Evolutionary conservation across 352 stramenopile genomes (phyloP).

Genomic region (Ophiocytium majus): DNA sequence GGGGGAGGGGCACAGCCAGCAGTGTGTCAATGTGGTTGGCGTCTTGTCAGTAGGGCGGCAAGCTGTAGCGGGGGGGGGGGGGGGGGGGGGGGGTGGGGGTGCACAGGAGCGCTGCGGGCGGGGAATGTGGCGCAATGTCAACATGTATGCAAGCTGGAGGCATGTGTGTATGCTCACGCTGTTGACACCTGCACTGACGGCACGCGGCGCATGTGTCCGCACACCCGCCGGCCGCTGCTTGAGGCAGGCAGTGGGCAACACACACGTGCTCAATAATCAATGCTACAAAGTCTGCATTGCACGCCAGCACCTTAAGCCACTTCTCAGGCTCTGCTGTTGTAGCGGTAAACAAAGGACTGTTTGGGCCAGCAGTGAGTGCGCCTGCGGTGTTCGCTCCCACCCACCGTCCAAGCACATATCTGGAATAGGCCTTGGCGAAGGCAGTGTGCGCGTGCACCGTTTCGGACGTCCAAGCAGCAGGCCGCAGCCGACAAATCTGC

Average conservation of each 20-base stretch:
- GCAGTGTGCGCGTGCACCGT: slow-evolving; percentile 24
- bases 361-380: neutral
- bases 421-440: slow-evolving; percentile 33
- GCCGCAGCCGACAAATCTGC: slow-evolving; percentile 32
- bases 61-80: too few species aligned
- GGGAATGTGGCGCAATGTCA: too few species aligned
- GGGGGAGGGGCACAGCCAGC: neutral
- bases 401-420: slow-evolving; percentile 25
- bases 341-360: too few species aligned
- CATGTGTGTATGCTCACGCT: neutral
- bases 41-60: too few species aligned
- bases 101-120: too few species aligned
- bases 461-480: slow-evolving; percentile 30
- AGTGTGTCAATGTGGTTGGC: too few species aligned
- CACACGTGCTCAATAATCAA: neutral
- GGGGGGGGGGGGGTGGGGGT: too few species aligned
- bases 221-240: too few species aligned
- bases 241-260: neutral
- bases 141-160: neutral
- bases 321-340: too few species aligned
- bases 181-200: too few species aligned
- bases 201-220: too few species aligned
- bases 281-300: neutral
- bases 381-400: neutral
- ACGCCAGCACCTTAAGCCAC: neutral